Base-by-base conservation (phyloP, 331 rosid species). In the Quercus phellos region DNA sequence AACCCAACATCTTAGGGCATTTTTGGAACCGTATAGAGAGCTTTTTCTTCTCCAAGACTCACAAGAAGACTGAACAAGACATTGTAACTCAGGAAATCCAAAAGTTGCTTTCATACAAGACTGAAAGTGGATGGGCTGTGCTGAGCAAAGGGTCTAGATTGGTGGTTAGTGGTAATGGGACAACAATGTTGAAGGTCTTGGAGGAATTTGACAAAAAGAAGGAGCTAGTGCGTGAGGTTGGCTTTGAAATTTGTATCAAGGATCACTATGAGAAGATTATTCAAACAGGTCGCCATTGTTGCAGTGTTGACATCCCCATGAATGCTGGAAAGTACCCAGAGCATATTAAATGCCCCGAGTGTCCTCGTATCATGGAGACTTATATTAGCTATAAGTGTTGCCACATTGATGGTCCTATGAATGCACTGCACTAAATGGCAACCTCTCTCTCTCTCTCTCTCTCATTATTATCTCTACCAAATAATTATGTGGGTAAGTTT, bases 321-420 rank as follows among this genome's bases (percentile, higher is more conserved):
- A 29, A 74, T 16, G 77, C 75, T 3, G 85, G 85, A 19, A 84
- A 81, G 68, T n/a, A 74, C 7, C 79, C 88, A 0, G 83, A 84
- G 32, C 1, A 4, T 27, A 71, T n/a, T 83, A 73, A 75, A 12
- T 66, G 4, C 56, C 54, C 72, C 29, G 22, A 56, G 53, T 0
- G 78, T 83, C 55, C 7, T 67, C 11, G 6, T 0, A 53, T 80
- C 77, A 66, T 66, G 70, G 70, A 66, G 24, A 66, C 19, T 21
- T 32, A 17, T 8, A 14, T 66, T 1, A 66, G 50, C 24, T 66
- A 17, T 7, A 66, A 32, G 70, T 64, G 70, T 18, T 64, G 70
- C 70, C 70, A 64, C 50, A 29, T 32, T 32, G 70, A 64, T 21
- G 50, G 24, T 21, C 42, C 70, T 64, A 8, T 32, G 26, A 32